Base-by-base conservation (phyloP, 495 filamentous ascomycete genomes). In the Neurospora discreta region DNA sequence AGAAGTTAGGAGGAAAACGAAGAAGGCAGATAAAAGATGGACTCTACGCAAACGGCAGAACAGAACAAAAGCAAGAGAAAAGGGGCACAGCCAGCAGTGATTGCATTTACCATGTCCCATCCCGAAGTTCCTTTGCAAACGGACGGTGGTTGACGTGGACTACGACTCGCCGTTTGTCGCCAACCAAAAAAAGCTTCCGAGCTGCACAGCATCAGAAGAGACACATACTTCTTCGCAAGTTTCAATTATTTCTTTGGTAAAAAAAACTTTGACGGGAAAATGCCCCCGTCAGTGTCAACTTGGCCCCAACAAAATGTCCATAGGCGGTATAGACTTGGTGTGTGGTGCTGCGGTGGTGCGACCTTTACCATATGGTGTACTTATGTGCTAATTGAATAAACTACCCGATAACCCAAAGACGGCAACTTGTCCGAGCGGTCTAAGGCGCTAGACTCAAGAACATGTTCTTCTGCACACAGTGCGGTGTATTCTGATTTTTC, bases 391-490 rank as follows among this genome's bases (percentile, higher is more conserved):
- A 38, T 38, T 36, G 1, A 3, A 36, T 5, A 2, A 36, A 3
- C 0, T 1, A 39, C 26, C 60, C 65, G 15, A 38, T 16, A 38
- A 65, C 26, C 9, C 4, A 8, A 3, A 9, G 68, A 60, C 23
- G 76, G 76, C 76, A 70, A 39, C 39, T 39, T 79, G 77, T 74
- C 77, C 77, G 77, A 79, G 77, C 72, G 76, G 77, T 77, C 75
- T 79, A 79, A 79, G 77, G 77, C 76, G 77, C 68, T 74, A 77
- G 74, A 79, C 77, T 79, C 77, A 79, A 79, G 77, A 71, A 36
- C 15, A 30, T 3, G 43, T 65, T 74, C 68, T 75, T 70, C 73
- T 71, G 68, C 43, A 41, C 68, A 67, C 15, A 68, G 71, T 39
- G 67, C 40, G 70, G 68, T 72, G 73, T 26, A 69, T 69, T 69